Conservation (phyloP, 78 protist genomes). For the Diacronema lutheri region DNA sequence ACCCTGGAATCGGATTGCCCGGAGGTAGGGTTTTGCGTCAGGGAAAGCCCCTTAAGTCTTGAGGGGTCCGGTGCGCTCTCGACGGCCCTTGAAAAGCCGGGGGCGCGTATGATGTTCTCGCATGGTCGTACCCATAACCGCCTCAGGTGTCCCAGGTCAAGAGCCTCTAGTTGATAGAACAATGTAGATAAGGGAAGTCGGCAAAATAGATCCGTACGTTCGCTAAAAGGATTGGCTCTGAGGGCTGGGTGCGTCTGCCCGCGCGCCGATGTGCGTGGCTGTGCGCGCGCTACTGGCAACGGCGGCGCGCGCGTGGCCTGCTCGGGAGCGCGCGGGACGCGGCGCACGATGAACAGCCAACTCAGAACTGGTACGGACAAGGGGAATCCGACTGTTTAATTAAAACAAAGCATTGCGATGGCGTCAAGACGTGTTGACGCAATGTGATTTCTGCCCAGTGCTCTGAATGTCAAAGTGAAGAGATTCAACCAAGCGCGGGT, state of each 20-base stretch:
- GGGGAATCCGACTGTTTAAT: slow-evolving; percentile 84
- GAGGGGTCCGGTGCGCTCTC: slow-evolving; percentile 34
- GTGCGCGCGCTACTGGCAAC: not conserved
- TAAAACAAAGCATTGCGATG: slow-evolving; percentile 81
- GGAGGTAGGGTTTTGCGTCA: slow-evolving; percentile 41
- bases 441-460: slow-evolving; percentile 93
- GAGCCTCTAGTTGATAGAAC: slow-evolving; percentile 84
- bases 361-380: slow-evolving; percentile 69
- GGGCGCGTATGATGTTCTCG: slow-evolving; percentile 35
- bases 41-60: slow-evolving; percentile 34
- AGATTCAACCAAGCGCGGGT: slow-evolving; percentile 94
- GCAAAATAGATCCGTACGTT: slow-evolving; percentile 89
- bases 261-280: not conserved
- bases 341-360: slow-evolving; percentile 6
- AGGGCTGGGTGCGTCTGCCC: slow-evolving; percentile 45
- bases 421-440: slow-evolving; percentile 54
- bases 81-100: slow-evolving; percentile 70
- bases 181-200: slow-evolving; percentile 93
- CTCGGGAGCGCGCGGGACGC: not conserved
- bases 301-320: slow-evolving; percentile 4
- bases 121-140: slow-evolving; percentile 78
- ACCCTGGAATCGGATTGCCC: slow-evolving; percentile 41
- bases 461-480: slow-evolving; percentile 90
- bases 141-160: slow-evolving; percentile 91
- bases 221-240: slow-evolving; percentile 92